These are phyloP conservation scores for Teratosphaeria epicoccoides DNA, from an alignment of 2,329 filamentous ascomycete genomes.

Conservation along the genomic window DNA sequence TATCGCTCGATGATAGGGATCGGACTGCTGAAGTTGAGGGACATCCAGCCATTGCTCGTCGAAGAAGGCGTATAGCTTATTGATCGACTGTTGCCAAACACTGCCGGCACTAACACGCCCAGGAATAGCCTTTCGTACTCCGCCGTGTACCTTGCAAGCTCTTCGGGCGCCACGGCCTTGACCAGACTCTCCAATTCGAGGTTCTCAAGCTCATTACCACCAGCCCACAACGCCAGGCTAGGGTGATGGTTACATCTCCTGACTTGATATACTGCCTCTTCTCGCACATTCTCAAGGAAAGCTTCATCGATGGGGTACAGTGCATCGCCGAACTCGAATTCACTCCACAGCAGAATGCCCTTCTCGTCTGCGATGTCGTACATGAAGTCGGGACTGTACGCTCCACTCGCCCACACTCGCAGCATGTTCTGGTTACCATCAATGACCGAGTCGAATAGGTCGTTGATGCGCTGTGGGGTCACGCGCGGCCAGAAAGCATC, in stretches of 20 bases:
- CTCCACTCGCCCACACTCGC: conserved; percentile 32
- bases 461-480: conserved; percentile 40
- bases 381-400: conserved; percentile 51
- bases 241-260: conserved; percentile 51
- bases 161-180: conserved; percentile 30
- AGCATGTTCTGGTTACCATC: conserved; percentile 55
- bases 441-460: conserved; percentile 45
- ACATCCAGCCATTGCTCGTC: conserved; percentile 49
- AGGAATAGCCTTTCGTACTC: conserved; percentile 52
- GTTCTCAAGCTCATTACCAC: conserved; percentile 50
- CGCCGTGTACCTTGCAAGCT: conserved; percentile 33
- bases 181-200: conserved; percentile 37
- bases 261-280: conserved; percentile 50
- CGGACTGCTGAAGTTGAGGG: conserved; percentile 42
- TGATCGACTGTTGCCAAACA: conserved; percentile 48
- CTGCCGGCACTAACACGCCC: conserved; percentile 42
- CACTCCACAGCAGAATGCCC: conserved; percentile 52
- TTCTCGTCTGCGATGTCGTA: conserved; percentile 53
- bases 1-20: conserved; percentile 44
- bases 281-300: conserved; percentile 46
- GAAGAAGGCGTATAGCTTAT: conserved; percentile 53
- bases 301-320: conserved; percentile 45
- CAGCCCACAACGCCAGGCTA: conserved; percentile 29
- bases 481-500: conserved; percentile 54
- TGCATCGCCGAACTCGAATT: conserved; percentile 53